Conservation (phyloP, 2,329 filamentous ascomycete species). For the Alternaria arborescens region DNA sequence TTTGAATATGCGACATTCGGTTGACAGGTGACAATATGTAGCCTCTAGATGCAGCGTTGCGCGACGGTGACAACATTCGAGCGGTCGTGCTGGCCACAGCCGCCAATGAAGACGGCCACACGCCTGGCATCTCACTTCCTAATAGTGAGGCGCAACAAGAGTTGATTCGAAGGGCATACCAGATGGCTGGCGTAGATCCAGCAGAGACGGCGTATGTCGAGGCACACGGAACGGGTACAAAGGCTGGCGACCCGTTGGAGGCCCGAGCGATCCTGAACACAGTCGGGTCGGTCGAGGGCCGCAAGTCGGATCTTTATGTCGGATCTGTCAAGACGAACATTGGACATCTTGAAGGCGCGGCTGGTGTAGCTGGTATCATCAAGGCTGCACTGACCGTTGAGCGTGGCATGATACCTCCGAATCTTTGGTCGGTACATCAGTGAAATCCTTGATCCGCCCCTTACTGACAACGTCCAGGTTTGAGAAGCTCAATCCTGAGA, state of each 20-base stretch:
- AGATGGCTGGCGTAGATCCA: conserved; percentile 45
- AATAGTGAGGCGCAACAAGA: conserved; percentile 56
- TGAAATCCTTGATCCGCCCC: conserved; percentile 9
- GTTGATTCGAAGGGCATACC: conserved; percentile 45
- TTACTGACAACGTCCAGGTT: conserved; percentile 1
- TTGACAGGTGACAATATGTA: background rate
- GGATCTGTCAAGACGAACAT: conserved; percentile 50
- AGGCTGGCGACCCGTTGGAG: conserved; percentile 15
- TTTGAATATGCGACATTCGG: background rate
- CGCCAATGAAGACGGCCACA: conserved; percentile 28
- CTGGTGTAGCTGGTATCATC: conserved; percentile 50
- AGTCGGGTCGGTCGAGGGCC: conserved; percentile 14
- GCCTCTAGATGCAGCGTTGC: conserved; percentile 32
- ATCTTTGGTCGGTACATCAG: conserved; percentile 33
- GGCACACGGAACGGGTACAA: conserved; percentile 40
- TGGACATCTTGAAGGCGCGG: conserved; percentile 54
- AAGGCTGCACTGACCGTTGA: conserved; percentile 54
- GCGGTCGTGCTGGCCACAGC: conserved; percentile 38
- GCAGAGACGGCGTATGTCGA: conserved; percentile 36
- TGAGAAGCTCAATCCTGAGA: conserved; percentile 14
- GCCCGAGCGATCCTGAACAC: conserved; percentile 29
- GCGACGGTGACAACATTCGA: conserved; percentile 39
- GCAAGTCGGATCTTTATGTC: conserved; percentile 14
- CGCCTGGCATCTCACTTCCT: conserved; percentile 34
- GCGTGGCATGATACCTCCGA: conserved; percentile 43